Conservation (phyloP, 2,329 filamentous ascomycete species). For the Zymoseptoria ardabiliae region DNA sequence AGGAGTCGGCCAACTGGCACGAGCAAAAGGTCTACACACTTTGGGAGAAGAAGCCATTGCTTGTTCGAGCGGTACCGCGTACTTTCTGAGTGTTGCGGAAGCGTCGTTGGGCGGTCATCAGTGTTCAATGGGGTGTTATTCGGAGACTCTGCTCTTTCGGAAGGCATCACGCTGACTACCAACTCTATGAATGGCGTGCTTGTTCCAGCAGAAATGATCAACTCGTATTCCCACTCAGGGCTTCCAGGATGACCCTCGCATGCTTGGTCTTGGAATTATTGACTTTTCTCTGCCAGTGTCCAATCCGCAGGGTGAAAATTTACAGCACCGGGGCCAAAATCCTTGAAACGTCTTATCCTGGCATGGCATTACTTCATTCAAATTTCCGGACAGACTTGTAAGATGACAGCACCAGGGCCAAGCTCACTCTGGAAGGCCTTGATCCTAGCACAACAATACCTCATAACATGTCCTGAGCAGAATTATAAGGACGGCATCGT, state of each 20-base stretch:
- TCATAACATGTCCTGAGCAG: not conserved
- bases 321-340: no score
- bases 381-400: not conserved
- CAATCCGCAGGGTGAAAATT: no score
- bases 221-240: no score
- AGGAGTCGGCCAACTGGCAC: constrained; percentile 23
- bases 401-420: not conserved
- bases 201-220: no score
- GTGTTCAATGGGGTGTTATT: no score
- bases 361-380: not conserved
- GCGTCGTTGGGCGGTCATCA: not conserved
- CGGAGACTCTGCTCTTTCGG: no score
- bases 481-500: not conserved
- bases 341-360: not conserved
- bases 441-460: not conserved
- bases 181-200: no score
- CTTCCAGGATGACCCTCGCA: no score
- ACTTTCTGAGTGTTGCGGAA: not conserved
- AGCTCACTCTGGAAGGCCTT: not conserved
- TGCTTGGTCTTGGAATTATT: no score
- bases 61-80: constrained; percentile 3
- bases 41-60: constrained; percentile 28
- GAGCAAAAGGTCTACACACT: constrained; percentile 27
- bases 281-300: no score
- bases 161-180: no score